Evolutionary conservation across 2,329 filamentous ascomycete species (phyloP).

Genomic region (Herpotrichia juniperi): DNA sequence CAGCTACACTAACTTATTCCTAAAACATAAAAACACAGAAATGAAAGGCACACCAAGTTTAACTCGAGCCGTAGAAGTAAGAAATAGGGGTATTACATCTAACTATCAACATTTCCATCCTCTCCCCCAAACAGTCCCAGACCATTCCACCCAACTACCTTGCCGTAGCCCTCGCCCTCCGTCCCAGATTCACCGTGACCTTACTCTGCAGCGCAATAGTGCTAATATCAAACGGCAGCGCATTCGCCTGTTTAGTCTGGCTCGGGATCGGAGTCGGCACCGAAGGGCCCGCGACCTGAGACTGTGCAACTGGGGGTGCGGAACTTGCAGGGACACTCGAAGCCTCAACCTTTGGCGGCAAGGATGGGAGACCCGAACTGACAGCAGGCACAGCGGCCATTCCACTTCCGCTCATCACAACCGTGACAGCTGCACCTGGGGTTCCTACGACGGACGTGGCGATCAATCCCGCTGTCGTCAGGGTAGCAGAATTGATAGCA

Average conservation of each 20-base stretch:
- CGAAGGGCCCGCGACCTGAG: constrained; percentile 32
- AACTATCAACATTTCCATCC: constrained; percentile 1
- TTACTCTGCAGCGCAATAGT: constrained; percentile 40
- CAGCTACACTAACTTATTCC: too few relatives aligned
- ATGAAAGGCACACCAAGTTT: constrained; percentile 1
- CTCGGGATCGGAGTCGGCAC: neutral
- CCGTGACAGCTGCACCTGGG: neutral
- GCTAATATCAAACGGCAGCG: constrained; percentile 42
- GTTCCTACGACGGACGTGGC: constrained; percentile 4
- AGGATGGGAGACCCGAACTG: neutral
- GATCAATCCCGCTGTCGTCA: constrained; percentile 23
- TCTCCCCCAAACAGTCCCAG: neutral
- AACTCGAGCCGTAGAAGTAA: neutral
- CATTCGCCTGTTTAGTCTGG: constrained; percentile 12
- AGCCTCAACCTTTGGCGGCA: neutral
- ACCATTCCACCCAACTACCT: constrained; percentile 5
- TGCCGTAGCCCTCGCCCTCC: constrained; percentile 28
- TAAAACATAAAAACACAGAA: neutral
- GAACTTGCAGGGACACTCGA: neutral
- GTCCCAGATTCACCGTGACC: constrained; percentile 42
- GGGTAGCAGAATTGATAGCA: constrained; percentile 27
- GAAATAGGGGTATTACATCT: constrained; percentile 12
- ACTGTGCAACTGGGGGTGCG: constrained; percentile 19
- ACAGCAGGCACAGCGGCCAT: neutral
- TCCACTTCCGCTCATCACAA: constrained; percentile 1